These are phyloP conservation scores for Peniophora sp. DNA, from an alignment of 1,284 basidiomycete species.

Conservation along the genomic window DNA sequence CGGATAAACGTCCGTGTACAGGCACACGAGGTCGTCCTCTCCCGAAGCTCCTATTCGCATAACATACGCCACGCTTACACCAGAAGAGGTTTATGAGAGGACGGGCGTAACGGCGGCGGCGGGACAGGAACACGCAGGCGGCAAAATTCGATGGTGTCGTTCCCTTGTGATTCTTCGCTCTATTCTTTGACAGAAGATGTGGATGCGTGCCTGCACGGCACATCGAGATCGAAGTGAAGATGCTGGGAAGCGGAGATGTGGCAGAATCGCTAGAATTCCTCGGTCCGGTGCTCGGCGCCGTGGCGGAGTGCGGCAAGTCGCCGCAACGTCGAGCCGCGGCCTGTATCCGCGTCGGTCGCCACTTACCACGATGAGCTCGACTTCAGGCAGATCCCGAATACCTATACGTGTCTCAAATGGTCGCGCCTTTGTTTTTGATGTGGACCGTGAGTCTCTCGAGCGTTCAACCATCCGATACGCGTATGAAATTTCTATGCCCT, in stretches of 20 bases:
- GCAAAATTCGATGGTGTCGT: no score
- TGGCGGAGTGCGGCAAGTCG: not conserved
- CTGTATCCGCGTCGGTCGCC: not conserved
- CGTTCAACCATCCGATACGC: not conserved
- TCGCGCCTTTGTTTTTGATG: conserved; percentile 12
- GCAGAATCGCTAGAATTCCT: not conserved
- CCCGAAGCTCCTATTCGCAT: no score
- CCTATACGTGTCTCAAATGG: conserved; percentile 14
- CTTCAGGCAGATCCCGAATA: conserved; percentile 1
- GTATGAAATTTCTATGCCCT: not conserved
- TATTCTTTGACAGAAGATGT: no score
- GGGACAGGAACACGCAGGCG: no score
- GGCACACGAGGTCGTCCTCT: no score
- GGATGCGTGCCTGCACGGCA: no score
- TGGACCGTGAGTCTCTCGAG: conserved; percentile 8
- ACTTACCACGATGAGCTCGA: not conserved
- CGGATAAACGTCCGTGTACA: no score
- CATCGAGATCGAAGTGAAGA: not conserved
- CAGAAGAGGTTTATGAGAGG: no score
- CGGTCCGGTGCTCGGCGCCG: not conserved
- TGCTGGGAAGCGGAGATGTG: not conserved
- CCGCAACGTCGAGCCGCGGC: not conserved
- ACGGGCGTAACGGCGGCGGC: no score
- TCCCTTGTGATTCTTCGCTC: no score
- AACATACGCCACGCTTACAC: no score